phyloP scores from a whole-genome alignment of 2,329 filamentous ascomycete species.

The Phialocephala subalpina region DNA sequence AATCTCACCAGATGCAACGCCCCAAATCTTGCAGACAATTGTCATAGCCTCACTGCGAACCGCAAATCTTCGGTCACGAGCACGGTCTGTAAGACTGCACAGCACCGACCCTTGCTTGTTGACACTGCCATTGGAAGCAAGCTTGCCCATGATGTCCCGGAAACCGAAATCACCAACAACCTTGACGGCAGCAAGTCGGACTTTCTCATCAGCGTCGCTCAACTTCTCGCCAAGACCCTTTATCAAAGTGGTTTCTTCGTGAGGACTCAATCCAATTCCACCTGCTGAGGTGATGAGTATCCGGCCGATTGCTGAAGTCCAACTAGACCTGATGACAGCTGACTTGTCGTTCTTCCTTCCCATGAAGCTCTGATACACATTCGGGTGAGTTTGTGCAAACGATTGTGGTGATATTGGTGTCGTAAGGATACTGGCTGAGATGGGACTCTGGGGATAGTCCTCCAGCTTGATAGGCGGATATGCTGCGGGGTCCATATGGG shows the following conservation, averaged over 20 bases:
- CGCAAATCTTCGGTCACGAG: conserved; percentile 82
- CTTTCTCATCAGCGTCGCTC: conserved; percentile 88
- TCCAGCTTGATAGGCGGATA: conserved; percentile 80
- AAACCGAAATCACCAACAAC: conserved; percentile 84
- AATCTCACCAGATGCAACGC: conserved; percentile 89
- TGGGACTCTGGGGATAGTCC: conserved; percentile 61
- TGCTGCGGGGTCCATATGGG: conserved; percentile 78
- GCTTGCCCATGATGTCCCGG: conserved; percentile 80
- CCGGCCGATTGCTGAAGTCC: conserved; percentile 83
- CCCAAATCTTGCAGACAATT: conserved; percentile 87
- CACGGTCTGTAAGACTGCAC: conserved; percentile 83
- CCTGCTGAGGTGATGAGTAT: conserved; percentile 93
- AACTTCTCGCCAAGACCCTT: conserved; percentile 81
- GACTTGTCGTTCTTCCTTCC: conserved; percentile 88
- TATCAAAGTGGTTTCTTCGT: conserved; percentile 81
- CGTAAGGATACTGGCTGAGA: conserved; percentile 71
- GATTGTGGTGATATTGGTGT: conserved; percentile 88
- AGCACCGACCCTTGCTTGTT: conserved; percentile 81
- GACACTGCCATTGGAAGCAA: conserved; percentile 79
- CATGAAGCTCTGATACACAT: conserved; percentile 84
- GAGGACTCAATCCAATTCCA: conserved; percentile 83
- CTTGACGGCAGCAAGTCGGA: conserved; percentile 87
- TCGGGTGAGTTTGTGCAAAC: conserved; percentile 82
- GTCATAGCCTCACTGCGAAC: conserved; percentile 90
- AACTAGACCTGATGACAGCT: conserved; percentile 80